Conservation (phyloP, 2,329 filamentous ascomycete species). For the Paecilomyces sp. region DNA sequence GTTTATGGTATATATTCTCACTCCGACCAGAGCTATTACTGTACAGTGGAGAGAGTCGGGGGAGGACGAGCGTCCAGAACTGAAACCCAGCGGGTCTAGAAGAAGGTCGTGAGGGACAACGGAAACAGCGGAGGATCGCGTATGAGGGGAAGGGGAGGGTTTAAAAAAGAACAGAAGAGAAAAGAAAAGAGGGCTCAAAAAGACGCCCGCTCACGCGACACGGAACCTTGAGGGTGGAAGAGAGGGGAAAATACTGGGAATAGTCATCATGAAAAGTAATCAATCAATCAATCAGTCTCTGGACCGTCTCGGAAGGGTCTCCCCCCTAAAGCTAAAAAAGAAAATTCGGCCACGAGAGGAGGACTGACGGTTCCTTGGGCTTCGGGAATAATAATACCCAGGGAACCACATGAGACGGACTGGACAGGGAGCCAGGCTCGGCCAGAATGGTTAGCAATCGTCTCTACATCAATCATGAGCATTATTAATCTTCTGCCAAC, state of each 20-base stretch:
- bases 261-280: background rate
- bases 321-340: background rate
- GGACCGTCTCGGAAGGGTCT: background rate
- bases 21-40: background rate
- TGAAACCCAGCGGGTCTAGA: background rate
- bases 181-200: background rate
- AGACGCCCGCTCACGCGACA: background rate
- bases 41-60: background rate
- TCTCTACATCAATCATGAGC: too few relatives aligned
- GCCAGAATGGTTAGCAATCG: background rate
- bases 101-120: background rate
- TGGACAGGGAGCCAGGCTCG: background rate
- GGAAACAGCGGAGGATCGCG: background rate
- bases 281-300: background rate
- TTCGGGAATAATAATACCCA: background rate
- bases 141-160: background rate
- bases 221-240: background rate
- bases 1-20: background rate
- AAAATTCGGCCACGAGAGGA: background rate
- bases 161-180: slow-evolving; percentile 5
- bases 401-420: background rate
- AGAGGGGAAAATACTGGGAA: background rate
- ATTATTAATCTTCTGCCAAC: background rate
- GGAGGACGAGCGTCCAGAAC: background rate
- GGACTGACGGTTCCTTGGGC: background rate